Conservation (phyloP, 768 basidiomycete species). For the Kwoniella newhampshirensis region DNA sequence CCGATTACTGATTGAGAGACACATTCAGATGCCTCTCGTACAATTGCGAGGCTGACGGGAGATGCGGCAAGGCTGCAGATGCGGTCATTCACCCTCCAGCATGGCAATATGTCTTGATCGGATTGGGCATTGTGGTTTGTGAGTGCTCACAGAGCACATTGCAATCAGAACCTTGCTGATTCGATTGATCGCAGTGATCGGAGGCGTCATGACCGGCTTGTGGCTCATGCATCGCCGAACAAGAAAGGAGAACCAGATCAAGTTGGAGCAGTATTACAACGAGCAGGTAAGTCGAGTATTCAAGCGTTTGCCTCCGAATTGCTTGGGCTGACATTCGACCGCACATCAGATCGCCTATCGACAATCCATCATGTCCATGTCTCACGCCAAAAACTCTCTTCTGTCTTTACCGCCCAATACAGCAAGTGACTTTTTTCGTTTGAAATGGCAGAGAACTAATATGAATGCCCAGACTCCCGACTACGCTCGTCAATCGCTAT, state of each 20-base stretch:
- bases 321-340: not conserved
- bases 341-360: slow-evolving; percentile 44
- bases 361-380: slow-evolving; percentile 52
- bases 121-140: slow-evolving; percentile 72
- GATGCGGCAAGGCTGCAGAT: slow-evolving; percentile 66
- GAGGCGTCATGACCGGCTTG: slow-evolving; percentile 66
- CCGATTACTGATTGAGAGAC: not conserved
- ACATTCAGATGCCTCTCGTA: slow-evolving; percentile 66
- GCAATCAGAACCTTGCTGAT: not conserved
- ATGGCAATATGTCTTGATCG: slow-evolving; percentile 74
- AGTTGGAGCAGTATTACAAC: slow-evolving; percentile 82
- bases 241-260: slow-evolving; percentile 74
- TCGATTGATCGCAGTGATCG: slow-evolving; percentile 62
- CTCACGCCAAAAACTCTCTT: slow-evolving; percentile 45
- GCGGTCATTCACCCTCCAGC: slow-evolving; percentile 63
- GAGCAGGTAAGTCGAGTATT: slow-evolving; percentile 60
- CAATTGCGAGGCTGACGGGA: slow-evolving; percentile 65
- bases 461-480: slow-evolving; percentile 24
- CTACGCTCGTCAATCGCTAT: slow-evolving; percentile 31
- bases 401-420: slow-evolving; percentile 36
- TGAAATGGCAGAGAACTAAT: not conserved
- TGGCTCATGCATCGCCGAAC: slow-evolving; percentile 71
- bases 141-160: slow-evolving; percentile 36
- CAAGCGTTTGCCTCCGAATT: not conserved
- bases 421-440: slow-evolving; percentile 17